Evolutionary conservation across 2,329 filamentous ascomycete genomes (phyloP).

Genomic region (Tolypocladium cylindrosporum): DNA sequence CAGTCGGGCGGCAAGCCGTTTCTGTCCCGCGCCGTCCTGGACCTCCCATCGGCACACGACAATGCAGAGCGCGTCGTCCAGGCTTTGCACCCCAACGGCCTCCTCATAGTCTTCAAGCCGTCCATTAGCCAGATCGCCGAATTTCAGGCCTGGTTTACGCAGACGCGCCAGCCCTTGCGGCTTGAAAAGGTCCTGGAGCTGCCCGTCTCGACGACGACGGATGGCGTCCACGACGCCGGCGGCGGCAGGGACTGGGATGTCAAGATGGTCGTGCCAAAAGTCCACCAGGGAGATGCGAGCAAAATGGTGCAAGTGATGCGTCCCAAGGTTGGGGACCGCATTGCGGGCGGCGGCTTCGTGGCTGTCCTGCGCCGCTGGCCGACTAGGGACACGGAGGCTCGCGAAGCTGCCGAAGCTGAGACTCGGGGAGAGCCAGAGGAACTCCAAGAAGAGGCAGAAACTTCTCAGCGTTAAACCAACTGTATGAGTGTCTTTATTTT

Average conservation of each 20-base stretch:
- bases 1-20: conserved; percentile 43
- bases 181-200: conserved; percentile 53
- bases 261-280: conserved; percentile 30
- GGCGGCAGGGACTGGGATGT: conserved; percentile 57
- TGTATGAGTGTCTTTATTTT: not conserved
- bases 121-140: conserved; percentile 69
- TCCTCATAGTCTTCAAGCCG: conserved; percentile 63
- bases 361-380: conserved; percentile 26
- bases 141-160: conserved; percentile 38
- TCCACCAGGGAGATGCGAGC: conserved; percentile 7
- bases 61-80: conserved; percentile 34
- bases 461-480: not conserved
- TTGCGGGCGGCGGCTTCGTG: conserved; percentile 30
- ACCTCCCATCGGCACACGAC: conserved; percentile 55
- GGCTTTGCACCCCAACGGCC: conserved; percentile 54
- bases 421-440: not conserved
- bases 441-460: not conserved
- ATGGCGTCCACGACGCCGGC: conserved; percentile 33
- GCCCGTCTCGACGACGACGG: conserved; percentile 26
- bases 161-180: conserved; percentile 40
- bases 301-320: conserved; percentile 28
- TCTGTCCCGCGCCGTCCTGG: conserved; percentile 61
- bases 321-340: conserved; percentile 28
- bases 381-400: not conserved
- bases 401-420: not conserved